Conservation (phyloP, 2,329 filamentous ascomycete species). For the Pyrenochaeta sp. region DNA sequence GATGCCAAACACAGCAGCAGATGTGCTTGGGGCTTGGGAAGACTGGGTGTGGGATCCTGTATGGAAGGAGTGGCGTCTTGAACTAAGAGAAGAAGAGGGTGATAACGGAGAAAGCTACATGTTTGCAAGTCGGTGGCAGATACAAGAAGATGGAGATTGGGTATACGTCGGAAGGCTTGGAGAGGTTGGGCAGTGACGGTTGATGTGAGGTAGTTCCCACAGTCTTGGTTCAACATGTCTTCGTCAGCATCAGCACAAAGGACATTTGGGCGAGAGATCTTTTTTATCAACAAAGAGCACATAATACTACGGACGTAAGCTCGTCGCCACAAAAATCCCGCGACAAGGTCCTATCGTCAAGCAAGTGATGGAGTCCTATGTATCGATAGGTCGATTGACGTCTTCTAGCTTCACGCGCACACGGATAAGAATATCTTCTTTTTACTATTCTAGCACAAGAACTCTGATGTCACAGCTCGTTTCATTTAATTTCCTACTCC, state of each 20-base stretch:
- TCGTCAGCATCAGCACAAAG: background rate
- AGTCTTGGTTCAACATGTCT: background rate
- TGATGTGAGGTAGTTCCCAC: background rate
- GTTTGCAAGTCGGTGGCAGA: conserved; percentile 23
- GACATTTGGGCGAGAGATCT: background rate
- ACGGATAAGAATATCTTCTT: too few relatives aligned
- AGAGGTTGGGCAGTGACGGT: background rate
- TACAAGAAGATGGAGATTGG: conserved; percentile 18
- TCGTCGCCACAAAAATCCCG: too few relatives aligned
- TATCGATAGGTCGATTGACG: background rate
- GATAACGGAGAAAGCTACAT: conserved; percentile 7
- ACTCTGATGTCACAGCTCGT: background rate
- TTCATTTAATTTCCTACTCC: background rate
- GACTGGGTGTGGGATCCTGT: conserved; percentile 30
- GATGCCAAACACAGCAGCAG: conserved; percentile 14
- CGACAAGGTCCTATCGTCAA: too few relatives aligned
- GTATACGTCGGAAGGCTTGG: conserved; percentile 17
- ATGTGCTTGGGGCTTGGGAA: conserved; percentile 26
- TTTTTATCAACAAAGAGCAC: background rate
- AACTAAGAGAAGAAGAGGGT: conserved; percentile 2
- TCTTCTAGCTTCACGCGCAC: too few relatives aligned
- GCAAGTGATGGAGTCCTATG: too few relatives aligned
- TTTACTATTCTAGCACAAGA: too few relatives aligned
- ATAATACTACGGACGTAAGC: too few relatives aligned
- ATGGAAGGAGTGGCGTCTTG: conserved; percentile 25